These are phyloP conservation scores for Hanseniaspora taiwanica DNA, from an alignment of 805 yeast species.

Conservation along the genomic window DNA sequence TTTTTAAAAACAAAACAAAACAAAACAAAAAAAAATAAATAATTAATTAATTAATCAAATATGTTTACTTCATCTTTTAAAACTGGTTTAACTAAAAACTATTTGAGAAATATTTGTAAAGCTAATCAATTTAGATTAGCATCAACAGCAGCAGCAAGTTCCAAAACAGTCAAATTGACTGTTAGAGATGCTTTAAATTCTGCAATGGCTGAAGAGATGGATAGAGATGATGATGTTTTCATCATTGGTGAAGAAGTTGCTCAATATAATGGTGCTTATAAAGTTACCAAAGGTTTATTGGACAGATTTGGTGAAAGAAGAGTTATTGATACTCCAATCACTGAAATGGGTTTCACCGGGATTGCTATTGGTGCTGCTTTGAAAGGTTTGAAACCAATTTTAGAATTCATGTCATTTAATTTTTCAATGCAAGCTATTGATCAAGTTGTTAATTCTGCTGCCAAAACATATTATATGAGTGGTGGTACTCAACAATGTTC, in stretches of 20 bases:
- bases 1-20: background rate
- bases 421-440: conserved; percentile 99
- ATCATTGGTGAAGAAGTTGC: conserved; percentile 99
- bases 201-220: conserved; percentile 95
- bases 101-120: conserved; percentile 7
- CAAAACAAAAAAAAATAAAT: background rate
- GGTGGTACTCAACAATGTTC: conserved; percentile 98
- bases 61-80: conserved; percentile 7
- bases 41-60: conserved; percentile 1
- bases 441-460: conserved; percentile 96
- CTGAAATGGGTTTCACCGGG: conserved; percentile 98
- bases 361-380: conserved; percentile 92
- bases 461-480: conserved; percentile 97
- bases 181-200: conserved; percentile 94
- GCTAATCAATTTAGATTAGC: no score
- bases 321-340: conserved; percentile 92
- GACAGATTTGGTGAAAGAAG: conserved; percentile 93
- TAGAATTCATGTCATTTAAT: conserved; percentile 98
- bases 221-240: conserved; percentile 87
- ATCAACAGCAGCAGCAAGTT: no score
- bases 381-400: conserved; percentile 90
- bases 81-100: conserved; percentile 5
- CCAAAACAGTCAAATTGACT: conserved; percentile 53
- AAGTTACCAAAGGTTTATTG: conserved; percentile 86
- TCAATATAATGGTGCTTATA: conserved; percentile 98